phyloP scores from a whole-genome alignment of 2,329 filamentous ascomycete genomes.

The Balansia obtecta region DNA sequence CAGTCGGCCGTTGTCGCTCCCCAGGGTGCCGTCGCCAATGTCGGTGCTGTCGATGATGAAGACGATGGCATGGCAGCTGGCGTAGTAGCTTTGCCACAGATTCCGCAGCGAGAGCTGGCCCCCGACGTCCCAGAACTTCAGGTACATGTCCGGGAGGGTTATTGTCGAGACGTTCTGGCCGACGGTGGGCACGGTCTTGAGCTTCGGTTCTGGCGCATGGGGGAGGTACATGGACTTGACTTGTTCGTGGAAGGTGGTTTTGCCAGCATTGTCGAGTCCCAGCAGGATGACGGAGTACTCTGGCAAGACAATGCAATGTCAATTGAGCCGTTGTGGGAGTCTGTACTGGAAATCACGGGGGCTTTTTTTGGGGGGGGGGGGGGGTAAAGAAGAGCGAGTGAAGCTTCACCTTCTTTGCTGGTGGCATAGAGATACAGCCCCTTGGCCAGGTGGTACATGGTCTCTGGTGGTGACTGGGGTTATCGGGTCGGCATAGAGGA shows the following conservation, averaged over 20 bases:
- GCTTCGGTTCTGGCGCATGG: constrained; percentile 48
- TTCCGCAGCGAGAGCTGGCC: constrained; percentile 81
- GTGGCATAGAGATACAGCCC: constrained; percentile 90
- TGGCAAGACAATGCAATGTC: constrained; percentile 22
- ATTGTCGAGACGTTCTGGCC: constrained; percentile 95
- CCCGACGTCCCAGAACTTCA: constrained; percentile 97
- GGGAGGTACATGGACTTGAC: constrained; percentile 79
- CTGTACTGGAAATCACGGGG: background rate
- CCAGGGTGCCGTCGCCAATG: constrained; percentile 69
- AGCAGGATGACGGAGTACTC: constrained; percentile 97
- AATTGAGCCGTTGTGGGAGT: background rate
- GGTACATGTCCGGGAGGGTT: constrained; percentile 82
- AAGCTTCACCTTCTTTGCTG: constrained; percentile 96
- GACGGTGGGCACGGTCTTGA: constrained; percentile 88
- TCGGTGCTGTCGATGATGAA: constrained; percentile 96
- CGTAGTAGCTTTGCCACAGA: constrained; percentile 94
- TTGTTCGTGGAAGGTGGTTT: constrained; percentile 95
- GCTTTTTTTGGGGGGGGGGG: background rate
- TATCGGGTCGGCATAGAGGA: constrained; percentile 1
- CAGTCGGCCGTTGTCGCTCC: constrained; percentile 44
- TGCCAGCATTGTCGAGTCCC: constrained; percentile 94
- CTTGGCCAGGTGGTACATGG: constrained; percentile 93
- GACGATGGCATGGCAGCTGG: constrained; percentile 87
- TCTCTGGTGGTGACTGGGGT: constrained; percentile 2
- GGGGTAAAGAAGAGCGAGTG: constrained; percentile 7